Evolutionary conservation across 1,139 yeast genomes (phyloP), one percentile per base, ranked within the genome.

Genomic region (Candida pseudocylindracea): DNA sequence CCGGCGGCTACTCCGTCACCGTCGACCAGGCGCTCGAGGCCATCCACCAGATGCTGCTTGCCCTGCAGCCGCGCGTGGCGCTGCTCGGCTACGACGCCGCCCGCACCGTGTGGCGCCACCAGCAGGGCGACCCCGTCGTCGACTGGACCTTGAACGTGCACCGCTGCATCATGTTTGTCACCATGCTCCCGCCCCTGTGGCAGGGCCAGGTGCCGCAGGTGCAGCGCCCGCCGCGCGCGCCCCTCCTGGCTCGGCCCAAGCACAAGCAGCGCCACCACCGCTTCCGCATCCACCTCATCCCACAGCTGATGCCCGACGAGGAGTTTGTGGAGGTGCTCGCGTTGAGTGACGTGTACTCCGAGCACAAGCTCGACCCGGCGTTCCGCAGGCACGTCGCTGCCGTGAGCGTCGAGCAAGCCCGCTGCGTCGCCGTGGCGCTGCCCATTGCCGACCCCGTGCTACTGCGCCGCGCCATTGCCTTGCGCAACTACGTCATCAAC

Each of bases 311-410:
- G 30, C 48, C 63, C 20, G 67, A 64, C 41, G 57, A 53, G 41
- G 60, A 58, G 41, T 51, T 64, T 35, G 55, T 60, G 12, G 53
- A 58, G 35, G 51, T 58, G 9, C 50, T 65, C 25, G 50, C 51
- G 32, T 45, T 60, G 20, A 57, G 63, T 3, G 56, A 61, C 35
- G 39, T 65, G 26, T 65, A 63, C 45, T 52, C 49, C 34, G 72
- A 65, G 41, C 70, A 63, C 42, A 50, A 57, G 33, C 48, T 65
- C 31, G 71, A 64, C 38, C 34, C 42, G 8, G 46, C 46, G 29
- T 65, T 64, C 46, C 60, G 60, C 42, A 54, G 49, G 38, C 52
- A 61, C n/a, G 69, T 64, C 33, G 71, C 71, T 4, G 63, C 60
- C 36, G 55, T 64, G 12, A 60, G 67, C 12, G 67, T 65, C 28